These are phyloP conservation scores for Glycine soja DNA, from an alignment of 306 rosid genomes.

Conservation along the genomic window DNA sequence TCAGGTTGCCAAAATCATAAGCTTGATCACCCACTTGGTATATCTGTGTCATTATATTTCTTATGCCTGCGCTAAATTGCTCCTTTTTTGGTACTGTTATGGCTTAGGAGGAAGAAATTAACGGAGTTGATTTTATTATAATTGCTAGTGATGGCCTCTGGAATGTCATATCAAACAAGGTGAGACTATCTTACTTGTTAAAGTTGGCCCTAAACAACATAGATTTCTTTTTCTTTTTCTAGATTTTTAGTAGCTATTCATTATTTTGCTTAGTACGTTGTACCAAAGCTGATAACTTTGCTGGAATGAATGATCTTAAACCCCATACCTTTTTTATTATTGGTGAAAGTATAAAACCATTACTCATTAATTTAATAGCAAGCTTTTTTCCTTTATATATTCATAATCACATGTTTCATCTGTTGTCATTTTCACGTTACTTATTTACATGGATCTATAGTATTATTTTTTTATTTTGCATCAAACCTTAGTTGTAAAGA, in stretches of 20 bases:
- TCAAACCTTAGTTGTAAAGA: constrained; percentile 2
- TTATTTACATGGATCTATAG: too few relatives aligned
- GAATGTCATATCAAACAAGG: constrained; percentile 88
- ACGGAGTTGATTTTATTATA: constrained; percentile 78
- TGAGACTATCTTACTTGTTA: constrained; percentile 45
- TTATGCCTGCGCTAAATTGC: constrained; percentile 41
- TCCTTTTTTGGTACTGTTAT: constrained; percentile 32
- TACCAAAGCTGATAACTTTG: constrained; percentile 13
- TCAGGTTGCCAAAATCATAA: constrained; percentile 58
- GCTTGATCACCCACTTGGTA: constrained; percentile 39
- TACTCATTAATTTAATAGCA: too few relatives aligned
- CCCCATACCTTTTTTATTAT: not conserved
- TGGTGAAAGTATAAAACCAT: not conserved
- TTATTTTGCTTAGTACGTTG: not conserved
- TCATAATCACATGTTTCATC: not conserved
- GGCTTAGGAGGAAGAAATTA: constrained; percentile 80
- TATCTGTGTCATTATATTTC: constrained; percentile 10
- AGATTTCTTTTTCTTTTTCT: not conserved
- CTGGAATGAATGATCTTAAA: constrained; percentile 15
- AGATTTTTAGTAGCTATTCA: not conserved
- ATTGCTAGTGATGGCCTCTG: constrained; percentile 94
- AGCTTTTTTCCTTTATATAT: too few relatives aligned
- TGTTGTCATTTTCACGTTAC: not conserved
- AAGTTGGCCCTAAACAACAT: constrained; percentile 2
- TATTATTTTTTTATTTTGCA: too few relatives aligned